Base-by-base conservation (phyloP, 2,329 filamentous ascomycete species). In the Colletotrichum sidae region DNA sequence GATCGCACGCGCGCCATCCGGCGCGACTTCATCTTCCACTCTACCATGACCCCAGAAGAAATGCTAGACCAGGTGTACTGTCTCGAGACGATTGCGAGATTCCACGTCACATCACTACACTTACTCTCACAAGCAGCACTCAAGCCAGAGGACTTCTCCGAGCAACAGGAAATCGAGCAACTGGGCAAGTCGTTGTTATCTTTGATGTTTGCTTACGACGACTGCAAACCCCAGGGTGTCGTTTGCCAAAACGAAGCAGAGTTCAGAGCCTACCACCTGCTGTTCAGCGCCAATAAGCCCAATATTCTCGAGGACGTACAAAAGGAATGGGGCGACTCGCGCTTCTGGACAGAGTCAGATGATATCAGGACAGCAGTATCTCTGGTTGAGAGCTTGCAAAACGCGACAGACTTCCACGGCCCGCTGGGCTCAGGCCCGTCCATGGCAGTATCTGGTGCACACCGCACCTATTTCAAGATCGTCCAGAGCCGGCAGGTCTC, bases 161-260 rank as follows among this genome's bases (percentile, higher is more conserved):
- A 89, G 70, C 88, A 89, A 68, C 89, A 91, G 71, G 89, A 92
- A 74, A 79, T 88, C 33, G 89, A 91, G 72, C 89, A 91, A 72
- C 80, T 92, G 13, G 85, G 86, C 42, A 90, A 90, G 70, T 84
- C 88, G 0, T 78, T 92, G 4, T 79, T 91, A 12, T 90, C 89
- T 1, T 78, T 92, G 12, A 86, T 88, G 60, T 86, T 91, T 68
- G 80, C 88, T 2, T 92, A 92, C 71, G 87, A 90, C 68, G 87
- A 90, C 70, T 90, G 88, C 72, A 83, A 83, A 47, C 80, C 83
- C n/a, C 84, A 86, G 63, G 81, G 81, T 2, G 83, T 90, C 44
- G 65, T 73, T 6, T 91, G 88, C 71, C 78, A 83, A 64, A 90
- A 90, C 66, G 89, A 91, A 71, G 79, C 86, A 17, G 89, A 91